Conservation (phyloP, 345 rosid species). For the Populus deltoides region DNA sequence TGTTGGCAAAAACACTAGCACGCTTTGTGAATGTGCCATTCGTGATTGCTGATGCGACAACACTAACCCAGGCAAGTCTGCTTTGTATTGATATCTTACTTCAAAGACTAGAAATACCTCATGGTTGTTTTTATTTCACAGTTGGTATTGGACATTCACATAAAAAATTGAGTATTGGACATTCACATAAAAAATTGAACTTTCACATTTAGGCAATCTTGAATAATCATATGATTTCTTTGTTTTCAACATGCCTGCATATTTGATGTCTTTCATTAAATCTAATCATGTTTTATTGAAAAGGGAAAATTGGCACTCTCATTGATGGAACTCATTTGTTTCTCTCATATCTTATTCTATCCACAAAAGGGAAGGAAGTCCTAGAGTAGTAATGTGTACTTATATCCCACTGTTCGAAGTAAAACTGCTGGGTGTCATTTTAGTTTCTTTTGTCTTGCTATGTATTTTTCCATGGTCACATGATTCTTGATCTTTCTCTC, state of each 20-base stretch:
- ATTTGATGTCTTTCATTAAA: neutral
- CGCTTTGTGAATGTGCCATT: slow-evolving; percentile 83
- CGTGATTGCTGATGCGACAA: slow-evolving; percentile 82
- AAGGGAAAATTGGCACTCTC: neutral
- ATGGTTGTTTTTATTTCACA: neutral
- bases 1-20: slow-evolving; percentile 81
- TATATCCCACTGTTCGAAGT: neutral
- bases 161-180: too few species aligned
- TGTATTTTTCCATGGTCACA: neutral
- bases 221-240: neutral
- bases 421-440: neutral
- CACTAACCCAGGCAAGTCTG: slow-evolving; percentile 70
- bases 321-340: slow-evolving; percentile 2
- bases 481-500: neutral
- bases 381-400: too few species aligned
- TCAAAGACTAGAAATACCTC: neutral
- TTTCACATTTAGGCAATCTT: neutral
- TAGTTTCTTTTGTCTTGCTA: neutral
- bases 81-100: neutral
- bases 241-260: slow-evolving; percentile 4
- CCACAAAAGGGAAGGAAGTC: too few species aligned
- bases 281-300: neutral
- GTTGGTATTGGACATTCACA: neutral
- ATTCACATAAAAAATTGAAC: neutral
- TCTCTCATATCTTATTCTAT: neutral